Evolutionary conservation across 345 rosid species (phyloP).

Genomic region (Eucalyptus regnans): DNA sequence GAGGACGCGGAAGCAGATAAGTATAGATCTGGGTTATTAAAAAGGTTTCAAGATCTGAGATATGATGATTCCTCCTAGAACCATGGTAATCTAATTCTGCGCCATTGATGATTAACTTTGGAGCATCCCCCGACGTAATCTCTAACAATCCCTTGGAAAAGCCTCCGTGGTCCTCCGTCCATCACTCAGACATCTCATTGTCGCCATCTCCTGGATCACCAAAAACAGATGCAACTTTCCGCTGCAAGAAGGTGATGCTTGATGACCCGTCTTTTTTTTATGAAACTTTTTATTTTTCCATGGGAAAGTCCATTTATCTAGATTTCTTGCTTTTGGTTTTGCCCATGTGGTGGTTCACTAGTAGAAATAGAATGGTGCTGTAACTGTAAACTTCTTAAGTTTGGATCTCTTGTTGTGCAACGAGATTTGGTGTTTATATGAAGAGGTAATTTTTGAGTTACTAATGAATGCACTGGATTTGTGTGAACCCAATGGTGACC

Average conservation of each 20-base stretch:
- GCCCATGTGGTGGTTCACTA: not conserved
- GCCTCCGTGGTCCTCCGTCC: not conserved
- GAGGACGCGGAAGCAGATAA: conserved; percentile 44
- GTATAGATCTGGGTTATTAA: conserved; percentile 45
- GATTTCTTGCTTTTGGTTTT: not conserved
- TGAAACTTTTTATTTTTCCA: not conserved
- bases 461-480: not conserved
- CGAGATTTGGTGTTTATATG: not conserved
- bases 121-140: not conserved
- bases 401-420: not conserved
- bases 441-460: not conserved
- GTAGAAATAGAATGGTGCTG: not conserved
- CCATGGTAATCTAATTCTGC: not conserved
- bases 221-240: not conserved
- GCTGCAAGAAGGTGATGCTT: not conserved
- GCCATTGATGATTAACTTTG: not conserved
- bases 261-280: not conserved
- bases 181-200: not conserved
- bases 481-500: not conserved
- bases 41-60: conserved; percentile 50
- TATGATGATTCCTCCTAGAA: not conserved
- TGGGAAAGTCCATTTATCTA: not conserved
- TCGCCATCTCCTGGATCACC: not conserved
- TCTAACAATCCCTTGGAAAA: not conserved
- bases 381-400: not conserved